Evolutionary conservation across 805 yeast species (phyloP), one percentile per base, ranked within the genome.

Genomic region (Suhomyces xylopsoci): DNA sequence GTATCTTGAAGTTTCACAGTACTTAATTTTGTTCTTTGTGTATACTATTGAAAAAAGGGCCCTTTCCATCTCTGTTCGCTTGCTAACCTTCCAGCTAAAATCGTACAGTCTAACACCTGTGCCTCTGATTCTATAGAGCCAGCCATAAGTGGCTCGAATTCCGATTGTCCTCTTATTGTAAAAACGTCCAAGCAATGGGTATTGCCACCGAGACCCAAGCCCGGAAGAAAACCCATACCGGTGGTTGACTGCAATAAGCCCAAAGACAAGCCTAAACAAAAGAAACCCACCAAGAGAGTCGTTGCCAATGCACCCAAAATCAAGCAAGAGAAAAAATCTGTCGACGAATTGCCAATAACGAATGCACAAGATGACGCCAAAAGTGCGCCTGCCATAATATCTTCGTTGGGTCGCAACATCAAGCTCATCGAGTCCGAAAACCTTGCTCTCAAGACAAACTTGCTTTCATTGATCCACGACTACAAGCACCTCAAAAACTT

Each of bases 141-240:
- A 8, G 25, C n/a, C 20, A 30, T 32, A n/a, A 44, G 38, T 19
- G 43, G 49, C 20, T 34, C 49, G 9, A 36, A 41, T 32, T 40
- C 49, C 14, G 41, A 36, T n/a, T 51, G 47, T 20, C 55, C 55
- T 9, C 47, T 50, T 26, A 52, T 48, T 51, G 67, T 62, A 50
- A 82, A 78, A 59, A 85, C 93, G 1, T 85, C 91, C 49, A 86
- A 86, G 62, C 84, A 83, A 62, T 90, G 94, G 92, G 91, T 87
- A 7, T 71, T 88, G 28, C 96, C 96, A 2, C 96, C 96, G 9
- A 76, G 94, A 58, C 94, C 96, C 24, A 85, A 88, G 58, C 88
- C 88, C 0, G 88, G 88, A 19, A 70, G 85, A 48, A 82, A 81
- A 58, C 84, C 84, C 34, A 48, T 55, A 22, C 32, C 51, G 17